Percentiles rank a stretch among this genome's conserved stretches.
Conservation (phyloP, 257 asterid genomes). For the Scutellaria baicalensis region DNA sequence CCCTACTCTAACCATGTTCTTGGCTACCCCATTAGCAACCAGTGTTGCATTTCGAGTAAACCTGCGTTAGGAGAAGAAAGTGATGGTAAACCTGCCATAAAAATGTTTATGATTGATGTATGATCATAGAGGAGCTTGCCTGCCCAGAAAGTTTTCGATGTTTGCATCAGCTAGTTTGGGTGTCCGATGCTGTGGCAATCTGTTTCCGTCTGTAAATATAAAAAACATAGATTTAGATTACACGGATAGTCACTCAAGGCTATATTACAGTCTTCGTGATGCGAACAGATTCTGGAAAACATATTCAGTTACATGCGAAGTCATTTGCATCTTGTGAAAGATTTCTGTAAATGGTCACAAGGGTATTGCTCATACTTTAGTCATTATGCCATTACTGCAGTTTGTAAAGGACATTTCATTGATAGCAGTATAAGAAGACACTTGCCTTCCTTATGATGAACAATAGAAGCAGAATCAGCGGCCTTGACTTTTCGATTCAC, state of each 20-base stretch:
- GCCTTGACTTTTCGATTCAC: conserved; percentile 42
- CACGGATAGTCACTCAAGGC: background rate
- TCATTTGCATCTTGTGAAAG: background rate
- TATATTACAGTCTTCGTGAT: background rate
- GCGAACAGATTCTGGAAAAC: background rate
- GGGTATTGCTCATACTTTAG: background rate
- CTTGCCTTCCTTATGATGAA: conserved; percentile 57
- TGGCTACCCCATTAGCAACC: conserved; percentile 77
- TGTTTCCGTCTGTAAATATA: conserved; percentile 46
- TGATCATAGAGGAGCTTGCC: conserved; percentile 36
- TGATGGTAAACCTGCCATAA: background rate
- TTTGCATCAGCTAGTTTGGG: conserved; percentile 51
- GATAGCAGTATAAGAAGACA: background rate
- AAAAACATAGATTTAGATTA: conserved; percentile 10
- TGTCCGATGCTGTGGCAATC: conserved; percentile 50
- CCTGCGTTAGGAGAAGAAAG: conserved; percentile 27
- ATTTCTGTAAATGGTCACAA: background rate
- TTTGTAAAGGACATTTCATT: background rate
- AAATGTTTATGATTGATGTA: background rate
- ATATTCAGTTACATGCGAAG: background rate
- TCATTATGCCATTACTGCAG: background rate
- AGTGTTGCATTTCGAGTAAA: conserved; percentile 64
- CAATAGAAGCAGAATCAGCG: conserved; percentile 38
- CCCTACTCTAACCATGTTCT: conserved; percentile 63
- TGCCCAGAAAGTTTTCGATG: conserved; percentile 67